Base-by-base conservation (phyloP, 306 rosid species). In the Mucuna pruriens region DNA sequence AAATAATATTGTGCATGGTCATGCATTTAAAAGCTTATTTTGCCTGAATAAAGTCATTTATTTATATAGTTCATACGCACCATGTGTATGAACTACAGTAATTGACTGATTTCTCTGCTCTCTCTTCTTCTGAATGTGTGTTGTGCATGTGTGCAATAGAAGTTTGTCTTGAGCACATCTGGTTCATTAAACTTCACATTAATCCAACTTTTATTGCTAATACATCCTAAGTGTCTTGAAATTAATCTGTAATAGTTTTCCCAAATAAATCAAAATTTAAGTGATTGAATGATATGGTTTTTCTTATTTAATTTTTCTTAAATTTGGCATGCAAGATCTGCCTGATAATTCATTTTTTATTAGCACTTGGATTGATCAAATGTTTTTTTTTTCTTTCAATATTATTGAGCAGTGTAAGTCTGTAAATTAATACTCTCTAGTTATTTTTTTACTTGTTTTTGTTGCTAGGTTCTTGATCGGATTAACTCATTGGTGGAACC, bases 401-500 rank as follows among this genome's bases (percentile, higher is more conserved):
- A 44, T 40, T 72, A 31, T 74, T 36, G 42, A 13, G 76, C 13
- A 17, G 2, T 60, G 25, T 13, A 51, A 26, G 60, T 33, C 26
- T 54, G 39, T 65, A 4, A 17, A 44, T 55, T 33, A 25, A n/a
- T 63, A 2, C 26, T 64, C 2, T 61, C 54, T 60, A 71, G 3
- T 25, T 57, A 0, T 40, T 20, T 72, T 82, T 75, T 83, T 52
- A 5, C 19, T 40, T 36, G 9, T 52, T 49, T 45, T 72, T 80
- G 65, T 82, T 79, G 42, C 7, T 76, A 95, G 98, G 97, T 95
- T 70, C 98, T 95, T 85, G 99, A 95, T 87, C 88, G 99, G 85
- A 91, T 95, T 76, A 95, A 95, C 84, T 95, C 98, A 71, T 88
- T 95, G 89, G 98, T 93, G 75, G 99, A 95, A 82, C 86, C 93